Evolutionary conservation across 768 basidiomycete species (phyloP).

Genomic region (Coprinellus micaceus): DNA sequence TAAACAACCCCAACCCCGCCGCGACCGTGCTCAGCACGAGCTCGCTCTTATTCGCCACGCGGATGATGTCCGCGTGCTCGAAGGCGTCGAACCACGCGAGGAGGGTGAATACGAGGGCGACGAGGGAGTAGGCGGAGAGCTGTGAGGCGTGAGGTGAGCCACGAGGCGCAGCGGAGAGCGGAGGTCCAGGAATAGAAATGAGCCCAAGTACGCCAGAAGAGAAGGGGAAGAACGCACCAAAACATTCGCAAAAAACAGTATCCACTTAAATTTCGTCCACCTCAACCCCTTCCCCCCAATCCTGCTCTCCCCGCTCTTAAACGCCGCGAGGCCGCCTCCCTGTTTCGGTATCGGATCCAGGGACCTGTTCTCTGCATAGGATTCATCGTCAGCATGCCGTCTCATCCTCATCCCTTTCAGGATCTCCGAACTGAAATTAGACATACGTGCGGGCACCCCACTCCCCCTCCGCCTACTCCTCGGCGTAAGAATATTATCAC

Average conservation of each 20-base stretch:
- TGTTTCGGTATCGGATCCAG: conserved; percentile 50
- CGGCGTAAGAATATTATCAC: conserved; percentile 37
- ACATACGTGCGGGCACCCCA: too few species aligned
- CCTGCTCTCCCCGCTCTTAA: conserved; percentile 45
- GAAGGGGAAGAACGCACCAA: conserved; percentile 35
- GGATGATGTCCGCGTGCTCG: conserved; percentile 61
- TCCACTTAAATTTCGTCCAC: conserved; percentile 88
- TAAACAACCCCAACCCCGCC: conserved; percentile 54
- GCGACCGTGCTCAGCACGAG: conserved; percentile 69
- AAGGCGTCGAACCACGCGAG: conserved; percentile 79
- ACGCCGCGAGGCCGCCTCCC: conserved; percentile 70
- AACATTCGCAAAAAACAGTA: conserved; percentile 62
- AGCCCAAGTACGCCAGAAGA: not conserved
- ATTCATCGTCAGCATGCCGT: too few species aligned
- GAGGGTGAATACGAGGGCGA: conserved; percentile 58
- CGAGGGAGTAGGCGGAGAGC: conserved; percentile 58
- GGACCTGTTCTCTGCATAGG: conserved; percentile 25
- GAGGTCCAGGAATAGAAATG: too few species aligned
- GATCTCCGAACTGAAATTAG: too few species aligned
- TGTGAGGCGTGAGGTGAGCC: conserved; percentile 5
- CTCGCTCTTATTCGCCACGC: conserved; percentile 63
- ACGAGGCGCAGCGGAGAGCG: not conserved
- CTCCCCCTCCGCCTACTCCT: conserved; percentile 30
- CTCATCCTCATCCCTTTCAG: too few species aligned
- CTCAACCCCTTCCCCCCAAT: conserved; percentile 47